phyloP scores from a whole-genome alignment of 441 rosid genomes.

The Brassica hybrid region DNA sequence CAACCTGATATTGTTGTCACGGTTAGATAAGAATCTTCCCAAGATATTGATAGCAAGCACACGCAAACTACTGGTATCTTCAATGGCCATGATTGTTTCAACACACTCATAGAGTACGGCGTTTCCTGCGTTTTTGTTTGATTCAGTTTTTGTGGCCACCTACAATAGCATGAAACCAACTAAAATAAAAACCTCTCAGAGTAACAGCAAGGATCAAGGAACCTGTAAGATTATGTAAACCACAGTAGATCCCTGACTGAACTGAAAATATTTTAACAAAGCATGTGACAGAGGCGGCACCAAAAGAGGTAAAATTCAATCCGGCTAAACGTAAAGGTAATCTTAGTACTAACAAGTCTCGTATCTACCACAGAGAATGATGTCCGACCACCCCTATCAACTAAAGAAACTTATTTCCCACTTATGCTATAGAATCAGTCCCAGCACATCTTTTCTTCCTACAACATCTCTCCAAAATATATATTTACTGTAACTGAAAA shows the following conservation, averaged over 20 bases:
- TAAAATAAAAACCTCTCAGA: slow-evolving; percentile 20
- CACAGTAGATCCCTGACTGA: slow-evolving; percentile 28
- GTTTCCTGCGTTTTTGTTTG: slow-evolving; percentile 98
- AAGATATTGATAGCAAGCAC: slow-evolving; percentile 98
- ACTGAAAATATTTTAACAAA: slow-evolving; percentile 13
- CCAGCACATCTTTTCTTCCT: neutral
- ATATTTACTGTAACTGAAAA: slow-evolving; percentile 4
- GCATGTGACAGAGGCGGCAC: slow-evolving; percentile 26
- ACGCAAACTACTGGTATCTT: slow-evolving; percentile 95
- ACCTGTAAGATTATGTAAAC: slow-evolving; percentile 18
- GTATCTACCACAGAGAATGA: slow-evolving; percentile 20
- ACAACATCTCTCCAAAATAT: too few relatives aligned
- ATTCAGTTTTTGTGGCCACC: slow-evolving; percentile 99
- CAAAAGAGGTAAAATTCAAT: slow-evolving; percentile 13
- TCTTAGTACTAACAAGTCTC: slow-evolving; percentile 12
- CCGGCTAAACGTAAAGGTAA: slow-evolving; percentile 5
- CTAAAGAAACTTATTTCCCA: slow-evolving; percentile 6
- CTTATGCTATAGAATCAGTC: slow-evolving; percentile 18
- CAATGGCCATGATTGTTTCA: slow-evolving; percentile 97
- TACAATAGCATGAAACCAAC: slow-evolving; percentile 48
- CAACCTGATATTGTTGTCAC: slow-evolving; percentile 99
- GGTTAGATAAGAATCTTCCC: slow-evolving; percentile 98
- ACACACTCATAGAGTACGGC: slow-evolving; percentile 98
- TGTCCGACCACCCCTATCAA: slow-evolving; percentile 10
- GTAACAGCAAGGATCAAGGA: slow-evolving; percentile 17